Conservation (phyloP, 164 flowering plant genomes). For the Stephania cephalantha region DNA sequence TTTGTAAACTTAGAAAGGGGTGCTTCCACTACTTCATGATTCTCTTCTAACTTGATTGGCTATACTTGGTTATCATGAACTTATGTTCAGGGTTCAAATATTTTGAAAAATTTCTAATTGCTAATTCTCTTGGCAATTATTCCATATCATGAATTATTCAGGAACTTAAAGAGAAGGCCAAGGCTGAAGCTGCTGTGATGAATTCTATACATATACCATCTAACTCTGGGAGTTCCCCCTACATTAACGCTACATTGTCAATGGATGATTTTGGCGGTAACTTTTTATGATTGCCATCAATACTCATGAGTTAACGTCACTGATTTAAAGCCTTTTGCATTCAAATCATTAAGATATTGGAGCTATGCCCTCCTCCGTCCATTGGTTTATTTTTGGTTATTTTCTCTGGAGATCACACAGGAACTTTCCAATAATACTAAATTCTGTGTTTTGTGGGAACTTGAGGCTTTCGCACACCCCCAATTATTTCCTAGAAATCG, state of each 20-base stretch:
- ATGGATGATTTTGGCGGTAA: slow-evolving; percentile 94
- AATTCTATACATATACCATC: slow-evolving; percentile 24
- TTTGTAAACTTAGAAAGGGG: not conserved
- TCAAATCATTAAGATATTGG: not conserved
- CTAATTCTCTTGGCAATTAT: not conserved
- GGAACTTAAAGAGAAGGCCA: slow-evolving; percentile 66
- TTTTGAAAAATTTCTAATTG: not conserved
- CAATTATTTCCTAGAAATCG: not conserved
- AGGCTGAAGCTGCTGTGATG: slow-evolving; percentile 55
- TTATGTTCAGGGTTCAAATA: not conserved
- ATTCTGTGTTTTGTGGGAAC: not conserved
- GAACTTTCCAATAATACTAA: not conserved
- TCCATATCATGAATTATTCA: slow-evolving; percentile 13
- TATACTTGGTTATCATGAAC: not conserved
- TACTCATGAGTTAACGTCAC: not conserved
- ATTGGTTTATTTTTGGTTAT: too few relatives aligned
- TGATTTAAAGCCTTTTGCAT: not conserved
- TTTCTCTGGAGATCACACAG: not conserved
- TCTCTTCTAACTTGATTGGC: not conserved
- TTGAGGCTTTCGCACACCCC: not conserved
- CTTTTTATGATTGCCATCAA: not conserved
- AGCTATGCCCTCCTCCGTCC: not conserved
- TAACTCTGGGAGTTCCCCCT: slow-evolving; percentile 27
- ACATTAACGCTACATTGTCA: slow-evolving; percentile 46
- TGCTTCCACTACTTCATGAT: not conserved